A percentile compares a stretch with the other conserved stretches of the same genome.
Conservation (phyloP, 495 filamentous ascomycete species). For the Penicillium angulare region DNA sequence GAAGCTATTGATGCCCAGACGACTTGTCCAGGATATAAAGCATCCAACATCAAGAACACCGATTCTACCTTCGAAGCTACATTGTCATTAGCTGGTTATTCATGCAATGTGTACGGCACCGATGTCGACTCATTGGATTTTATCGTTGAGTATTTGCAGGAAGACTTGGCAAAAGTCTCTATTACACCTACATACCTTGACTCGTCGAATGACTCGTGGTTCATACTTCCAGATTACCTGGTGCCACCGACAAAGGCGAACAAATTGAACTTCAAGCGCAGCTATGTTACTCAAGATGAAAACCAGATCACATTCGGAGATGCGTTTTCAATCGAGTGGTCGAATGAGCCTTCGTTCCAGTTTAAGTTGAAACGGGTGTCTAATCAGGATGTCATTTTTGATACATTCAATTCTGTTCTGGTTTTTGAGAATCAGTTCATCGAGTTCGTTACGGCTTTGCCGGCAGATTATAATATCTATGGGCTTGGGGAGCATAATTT, state of each 20-base stretch:
- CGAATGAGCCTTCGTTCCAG: conserved; percentile 58
- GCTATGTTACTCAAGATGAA: conserved; percentile 47
- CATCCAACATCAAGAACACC: conserved; percentile 47
- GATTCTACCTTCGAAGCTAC: conserved; percentile 50
- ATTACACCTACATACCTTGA: conserved; percentile 62
- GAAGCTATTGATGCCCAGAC: conserved; percentile 68
- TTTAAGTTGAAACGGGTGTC: conserved; percentile 57
- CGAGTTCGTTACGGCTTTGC: conserved; percentile 57
- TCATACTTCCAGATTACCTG: conserved; percentile 60
- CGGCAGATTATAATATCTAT: conserved; percentile 62
- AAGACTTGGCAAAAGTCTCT: conserved; percentile 51
- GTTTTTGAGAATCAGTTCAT: conserved; percentile 67
- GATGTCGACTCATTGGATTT: conserved; percentile 58
- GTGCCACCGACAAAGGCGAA: conserved; percentile 58
- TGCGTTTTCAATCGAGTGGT: too few relatives aligned
- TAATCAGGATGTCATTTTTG: conserved; percentile 57
- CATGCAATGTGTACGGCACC: conserved; percentile 62
- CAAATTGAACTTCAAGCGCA: conserved; percentile 27
- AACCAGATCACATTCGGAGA: conserved; percentile 52
- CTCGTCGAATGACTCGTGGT: conserved; percentile 64
- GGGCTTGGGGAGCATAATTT: conserved; percentile 62
- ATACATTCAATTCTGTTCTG: conserved; percentile 53
- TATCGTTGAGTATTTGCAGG: conserved; percentile 56
- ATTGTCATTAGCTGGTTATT: conserved; percentile 51
- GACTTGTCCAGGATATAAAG: conserved; percentile 64